Evolutionary conservation across 2,329 filamentous ascomycete species (phyloP), one percentile per base, ranked within the genome.

Genomic region (Incumbomyces delicatus): DNA sequence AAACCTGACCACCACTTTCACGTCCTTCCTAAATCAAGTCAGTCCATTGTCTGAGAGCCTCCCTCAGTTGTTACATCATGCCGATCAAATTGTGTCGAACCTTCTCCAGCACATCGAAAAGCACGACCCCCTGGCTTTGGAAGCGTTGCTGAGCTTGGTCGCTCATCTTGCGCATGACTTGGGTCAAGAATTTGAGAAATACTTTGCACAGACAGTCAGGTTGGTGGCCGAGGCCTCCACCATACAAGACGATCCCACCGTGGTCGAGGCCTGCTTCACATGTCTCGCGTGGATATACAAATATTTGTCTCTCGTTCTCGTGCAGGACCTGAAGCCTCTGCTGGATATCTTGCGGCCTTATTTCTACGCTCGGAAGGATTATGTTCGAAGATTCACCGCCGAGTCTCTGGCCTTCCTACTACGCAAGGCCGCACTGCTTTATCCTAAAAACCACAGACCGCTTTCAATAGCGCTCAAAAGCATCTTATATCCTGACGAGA

Each of bases 231-330:
- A 80, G 13, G 77, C 96, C 53, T 89, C 88, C 10, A 81, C 81
- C 45, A 84, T 80, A 57, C 80, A 86, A 44, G 75, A 85, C 47
- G 83, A 86, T 59, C 81, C 86, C 20, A 86, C 89, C 53, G 88
- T 94, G n/a, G 86, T 96, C 42, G 92, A 98, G 68, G 96, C 90
- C 89, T 90, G 87, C 42, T 98, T 98, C 67, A 87, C 83, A 11
- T 89, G 87, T 57, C 73, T 98, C 47, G 88, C 92, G 38, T 98
- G 94, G 73, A 73, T 96, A 34, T 95, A 98, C 77, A 98, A 98
- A 63, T 96, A 96, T 61, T 77, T 98, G 4, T 94, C 88, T 2
- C 81, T 87, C 53, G 75, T 96, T 0, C 68, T 98, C 17, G 85
- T 92, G 0, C 83, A 87, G 3, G 86, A 98, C 60, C 68, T 98